These are phyloP conservation scores for Vanderwaltozyma tropicalis DNA, from an alignment of 805 yeast genomes.

Conservation along the genomic window DNA sequence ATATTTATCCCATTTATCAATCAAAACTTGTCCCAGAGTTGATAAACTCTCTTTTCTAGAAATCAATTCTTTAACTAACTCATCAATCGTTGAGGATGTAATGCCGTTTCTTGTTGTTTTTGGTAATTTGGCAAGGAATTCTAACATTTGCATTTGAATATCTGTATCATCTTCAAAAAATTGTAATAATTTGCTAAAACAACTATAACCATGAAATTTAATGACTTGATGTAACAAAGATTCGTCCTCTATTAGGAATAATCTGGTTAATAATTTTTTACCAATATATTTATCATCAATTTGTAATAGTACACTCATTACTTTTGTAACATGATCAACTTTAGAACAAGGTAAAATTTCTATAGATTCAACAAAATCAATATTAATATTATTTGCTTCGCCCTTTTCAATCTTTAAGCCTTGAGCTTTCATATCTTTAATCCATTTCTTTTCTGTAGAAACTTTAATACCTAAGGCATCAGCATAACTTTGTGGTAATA, in stretches of 20 bases:
- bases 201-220: conserved; percentile 78
- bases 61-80: conserved; percentile 32
- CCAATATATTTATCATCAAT: conserved; percentile 58
- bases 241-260: conserved; percentile 36
- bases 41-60: conserved; percentile 23
- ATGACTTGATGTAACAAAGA: conserved; percentile 49
- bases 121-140: conserved; percentile 56
- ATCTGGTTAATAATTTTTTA: conserved; percentile 56
- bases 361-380: conserved; percentile 52
- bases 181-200: conserved; percentile 51
- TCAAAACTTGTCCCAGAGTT: conserved; percentile 31
- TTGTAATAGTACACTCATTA: conserved; percentile 74
- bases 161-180: conserved; percentile 31
- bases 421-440: conserved; percentile 44
- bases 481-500: conserved; percentile 71
- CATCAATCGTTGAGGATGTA: conserved; percentile 61
- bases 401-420: conserved; percentile 33
- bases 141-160: conserved; percentile 31
- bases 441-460: conserved; percentile 61
- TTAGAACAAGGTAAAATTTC: conserved; percentile 38
- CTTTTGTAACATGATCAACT: conserved; percentile 57
- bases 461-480: conserved; percentile 76
- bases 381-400: conserved; percentile 50
- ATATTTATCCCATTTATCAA: conserved; percentile 60
- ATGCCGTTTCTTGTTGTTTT: conserved; percentile 69